These are phyloP conservation scores for Tremellales sp. DNA, from an alignment of 1,284 basidiomycete species.

Conservation along the genomic window DNA sequence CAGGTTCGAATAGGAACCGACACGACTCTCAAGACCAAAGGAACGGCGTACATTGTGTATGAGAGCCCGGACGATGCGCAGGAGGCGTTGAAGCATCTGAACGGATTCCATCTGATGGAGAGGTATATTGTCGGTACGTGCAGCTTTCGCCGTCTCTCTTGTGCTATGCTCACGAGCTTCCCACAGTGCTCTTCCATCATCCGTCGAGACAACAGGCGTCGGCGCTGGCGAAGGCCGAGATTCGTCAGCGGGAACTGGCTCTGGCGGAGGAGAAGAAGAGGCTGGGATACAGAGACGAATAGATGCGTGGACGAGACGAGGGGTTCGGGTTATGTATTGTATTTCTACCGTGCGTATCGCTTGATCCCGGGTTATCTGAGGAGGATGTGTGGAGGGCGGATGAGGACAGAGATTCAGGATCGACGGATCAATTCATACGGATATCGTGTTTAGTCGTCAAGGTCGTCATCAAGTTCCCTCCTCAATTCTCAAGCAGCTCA, in stretches of 20 bases:
- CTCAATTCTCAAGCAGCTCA: too few species aligned
- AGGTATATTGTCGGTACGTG: slow-evolving; percentile 78
- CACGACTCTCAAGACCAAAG: slow-evolving; percentile 73
- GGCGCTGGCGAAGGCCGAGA: slow-evolving; percentile 78
- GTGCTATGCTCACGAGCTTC: neutral
- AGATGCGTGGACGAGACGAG: slow-evolving; percentile 23
- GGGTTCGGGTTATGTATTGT: neutral
- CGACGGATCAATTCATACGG: too few species aligned
- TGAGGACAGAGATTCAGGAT: too few species aligned
- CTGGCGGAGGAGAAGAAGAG: slow-evolving; percentile 80
- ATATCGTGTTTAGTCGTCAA: too few species aligned
- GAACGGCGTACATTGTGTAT: slow-evolving; percentile 84
- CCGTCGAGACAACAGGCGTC: slow-evolving; percentile 90
- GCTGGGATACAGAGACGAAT: slow-evolving; percentile 26
- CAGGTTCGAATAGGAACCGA: slow-evolving; percentile 93
- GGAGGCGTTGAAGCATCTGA: slow-evolving; percentile 91
- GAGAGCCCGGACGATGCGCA: slow-evolving; percentile 65
- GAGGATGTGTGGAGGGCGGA: too few species aligned
- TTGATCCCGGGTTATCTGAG: too few species aligned
- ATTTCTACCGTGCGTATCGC: too few species aligned
- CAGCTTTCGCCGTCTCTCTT: neutral
- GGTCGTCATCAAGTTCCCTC: too few species aligned
- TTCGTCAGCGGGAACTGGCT: slow-evolving; percentile 88
- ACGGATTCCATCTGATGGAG: slow-evolving; percentile 97
- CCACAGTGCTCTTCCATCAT: slow-evolving; percentile 90